Evolutionary conservation across 805 yeast genomes (phyloP), one percentile per base, ranked within the genome.

Genomic region (Saccharomycopsis microspora): DNA sequence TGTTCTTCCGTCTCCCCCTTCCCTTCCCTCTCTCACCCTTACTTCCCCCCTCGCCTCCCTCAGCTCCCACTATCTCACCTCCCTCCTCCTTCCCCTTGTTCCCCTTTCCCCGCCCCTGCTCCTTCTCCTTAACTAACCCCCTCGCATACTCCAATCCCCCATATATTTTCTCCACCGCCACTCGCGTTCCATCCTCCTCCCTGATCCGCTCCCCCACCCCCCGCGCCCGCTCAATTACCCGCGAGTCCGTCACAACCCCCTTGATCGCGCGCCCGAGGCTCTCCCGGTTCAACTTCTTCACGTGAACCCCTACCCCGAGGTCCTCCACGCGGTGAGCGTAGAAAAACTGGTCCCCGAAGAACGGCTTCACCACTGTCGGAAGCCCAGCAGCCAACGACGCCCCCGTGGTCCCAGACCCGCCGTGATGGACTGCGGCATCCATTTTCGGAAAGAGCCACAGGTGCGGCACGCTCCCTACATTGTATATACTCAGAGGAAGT

Each of bases 391-490:
- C 69, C 47, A 90, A 62, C 2, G 94, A 75, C 0, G 96, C 96
- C 5, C 97, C 97, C 0, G 97, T 90, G 0, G 97, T 86, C 1
- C 97, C 97, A 0, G 95, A 82, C 0, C 97, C 97, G 38, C 97
- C 97, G 61, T 90, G 97, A 60, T 90, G 97, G 3, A 90, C 96
- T 0, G 95, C 95, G 0, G 90, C 96, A 64, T 90, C 96, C 41
- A 90, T 69, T 52, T 76, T 78, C 0, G 90, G 83, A 64, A 90
- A 90, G 36, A 90, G 66, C 97, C 97, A 90, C 60, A 88, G 96
- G 60, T 90, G 97, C 0, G 96, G 96, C 9, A 85, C 70, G 6
- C 80, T 60, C 2, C 93, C 93, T 5, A 85, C 67, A 54, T 77
- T 78, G 59, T 66, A 85, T 2, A 90, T 74, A 55, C 78, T 79